Evolutionary conservation across 257 asterid species (phyloP), one percentile per base, ranked within the genome.

Genomic region (Nicotiana attenuata): DNA sequence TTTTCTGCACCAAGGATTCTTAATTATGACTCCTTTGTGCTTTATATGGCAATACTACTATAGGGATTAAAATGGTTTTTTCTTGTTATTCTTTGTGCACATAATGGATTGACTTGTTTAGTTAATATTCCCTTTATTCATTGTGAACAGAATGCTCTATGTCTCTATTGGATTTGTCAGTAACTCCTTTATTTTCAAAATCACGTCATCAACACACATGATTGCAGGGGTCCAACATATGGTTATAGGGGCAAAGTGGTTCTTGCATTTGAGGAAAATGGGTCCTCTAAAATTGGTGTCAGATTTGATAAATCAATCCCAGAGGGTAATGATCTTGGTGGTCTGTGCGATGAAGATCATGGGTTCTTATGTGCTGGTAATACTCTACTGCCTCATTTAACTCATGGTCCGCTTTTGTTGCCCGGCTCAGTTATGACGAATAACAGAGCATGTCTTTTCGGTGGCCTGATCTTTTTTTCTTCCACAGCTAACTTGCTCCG

Each of bases 251-350:
- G 99, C 85, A 91, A 91, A 90, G 99, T 95, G 83, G 87, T 93
- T 61, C 95, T 93, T 86, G 88, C 99, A 68, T 95, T 91, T 83
- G 99, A 92, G 88, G 97, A 89, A 83, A 95, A 95, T 87, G 95
- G 91, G 78, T 90, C 93, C 80, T 80, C 77, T 20, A 80, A 80
- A 67, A 80, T 60, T 41, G 76, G 77, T 80, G 71, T 28, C 56
- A 45, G 69, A 80, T 67, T 60, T 65, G 82, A 80, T 64, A 63
- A 50, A 65, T 55, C 60, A 45, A 33, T 80, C 52, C 77, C 60
- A 10, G 82, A 67, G 52, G 71, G 63, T 60, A 59, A 20, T 47
- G 75, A 63, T 80, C 75, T 63, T 64, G 82, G 71, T 28, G 82
- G 76, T 65, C 47, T 65, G 61, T 80, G 82, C 4, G 82, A 80